Conservation (phyloP, 2,329 filamentous ascomycete species). For the Fusarium dlaminii region DNA sequence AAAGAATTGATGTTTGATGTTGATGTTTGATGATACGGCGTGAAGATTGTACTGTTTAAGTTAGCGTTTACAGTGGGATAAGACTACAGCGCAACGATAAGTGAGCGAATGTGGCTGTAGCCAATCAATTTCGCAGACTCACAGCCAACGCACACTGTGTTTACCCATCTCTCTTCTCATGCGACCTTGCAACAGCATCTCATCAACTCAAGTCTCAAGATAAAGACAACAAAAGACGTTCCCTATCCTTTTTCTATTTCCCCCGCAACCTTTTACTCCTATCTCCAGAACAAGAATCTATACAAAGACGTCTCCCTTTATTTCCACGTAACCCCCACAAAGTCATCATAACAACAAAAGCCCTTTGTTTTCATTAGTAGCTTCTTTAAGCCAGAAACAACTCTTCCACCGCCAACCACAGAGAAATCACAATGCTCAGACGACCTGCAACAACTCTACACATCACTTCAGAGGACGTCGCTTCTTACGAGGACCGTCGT, state of each 20-base stretch:
- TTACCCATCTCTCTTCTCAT: slow-evolving; percentile 11
- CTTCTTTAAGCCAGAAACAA: background rate
- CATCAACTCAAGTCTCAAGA: background rate
- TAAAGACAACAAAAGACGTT: background rate
- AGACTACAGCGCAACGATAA: no score
- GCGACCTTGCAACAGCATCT: slow-evolving; percentile 1
- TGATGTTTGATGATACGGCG: background rate
- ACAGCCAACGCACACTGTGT: slow-evolving; percentile 5
- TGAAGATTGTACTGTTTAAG: background rate
- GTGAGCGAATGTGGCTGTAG: background rate
- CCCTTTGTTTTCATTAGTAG: slow-evolving; percentile 6
- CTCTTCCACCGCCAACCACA: background rate
- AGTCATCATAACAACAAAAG: background rate
- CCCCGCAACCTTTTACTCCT: background rate
- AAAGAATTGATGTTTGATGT: slow-evolving; percentile 1
- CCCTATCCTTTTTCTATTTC: background rate
- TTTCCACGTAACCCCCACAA: background rate
- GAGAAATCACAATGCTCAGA: slow-evolving; percentile 63
- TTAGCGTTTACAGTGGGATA: background rate
- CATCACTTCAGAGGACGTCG: slow-evolving; percentile 76
- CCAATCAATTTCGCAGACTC: slow-evolving; percentile 10
- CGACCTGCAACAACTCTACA: slow-evolving; percentile 73
- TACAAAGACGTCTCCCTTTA: background rate
- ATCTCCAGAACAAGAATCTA: background rate
- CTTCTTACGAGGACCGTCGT: slow-evolving; percentile 73